These are phyloP conservation scores for Capsicum baccatum DNA, from an alignment of 257 asterid species.

Conservation along the genomic window DNA sequence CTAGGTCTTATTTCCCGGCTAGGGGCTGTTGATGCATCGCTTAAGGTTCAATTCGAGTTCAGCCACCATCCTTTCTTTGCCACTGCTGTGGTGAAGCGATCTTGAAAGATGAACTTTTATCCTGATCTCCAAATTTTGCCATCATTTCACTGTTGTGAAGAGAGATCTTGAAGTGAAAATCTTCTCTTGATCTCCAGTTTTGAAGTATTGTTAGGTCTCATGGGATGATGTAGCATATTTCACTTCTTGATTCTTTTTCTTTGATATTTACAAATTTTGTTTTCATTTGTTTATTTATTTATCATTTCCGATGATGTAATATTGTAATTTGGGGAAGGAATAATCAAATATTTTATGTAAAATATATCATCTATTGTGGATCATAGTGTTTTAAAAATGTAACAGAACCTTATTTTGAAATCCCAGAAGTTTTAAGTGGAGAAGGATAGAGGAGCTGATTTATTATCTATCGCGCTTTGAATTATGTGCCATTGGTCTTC, in stretches of 20 bases:
- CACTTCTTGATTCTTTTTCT: neutral
- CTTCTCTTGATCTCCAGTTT: constrained; percentile 37
- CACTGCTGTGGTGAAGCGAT: constrained; percentile 88
- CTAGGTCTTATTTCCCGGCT: constrained; percentile 72
- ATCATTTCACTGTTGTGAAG: neutral
- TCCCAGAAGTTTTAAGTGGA: neutral
- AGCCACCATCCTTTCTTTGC: constrained; percentile 92
- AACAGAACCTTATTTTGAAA: too few relatives aligned
- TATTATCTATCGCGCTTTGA: neutral
- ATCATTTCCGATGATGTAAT: constrained; percentile 15
- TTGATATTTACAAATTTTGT: neutral
- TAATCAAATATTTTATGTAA: neutral
- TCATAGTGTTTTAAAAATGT: too few relatives aligned
- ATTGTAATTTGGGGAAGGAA: neutral
- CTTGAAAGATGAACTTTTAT: constrained; percentile 44
- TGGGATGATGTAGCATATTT: neutral
- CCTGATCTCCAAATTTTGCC: constrained; percentile 49
- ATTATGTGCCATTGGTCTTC: neutral
- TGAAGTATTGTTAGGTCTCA: constrained; percentile 34
- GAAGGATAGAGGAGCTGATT: neutral
- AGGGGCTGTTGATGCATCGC: constrained; percentile 81
- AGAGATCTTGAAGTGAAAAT: constrained; percentile 8
- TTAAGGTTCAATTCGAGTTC: constrained; percentile 76
- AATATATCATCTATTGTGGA: neutral
- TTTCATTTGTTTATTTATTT: constrained; percentile 26